Percentiles rank a stretch among this genome's conserved stretches.
Conservation (phyloP, 768 basidiomycete species). For the Boletus reticuloceps region DNA sequence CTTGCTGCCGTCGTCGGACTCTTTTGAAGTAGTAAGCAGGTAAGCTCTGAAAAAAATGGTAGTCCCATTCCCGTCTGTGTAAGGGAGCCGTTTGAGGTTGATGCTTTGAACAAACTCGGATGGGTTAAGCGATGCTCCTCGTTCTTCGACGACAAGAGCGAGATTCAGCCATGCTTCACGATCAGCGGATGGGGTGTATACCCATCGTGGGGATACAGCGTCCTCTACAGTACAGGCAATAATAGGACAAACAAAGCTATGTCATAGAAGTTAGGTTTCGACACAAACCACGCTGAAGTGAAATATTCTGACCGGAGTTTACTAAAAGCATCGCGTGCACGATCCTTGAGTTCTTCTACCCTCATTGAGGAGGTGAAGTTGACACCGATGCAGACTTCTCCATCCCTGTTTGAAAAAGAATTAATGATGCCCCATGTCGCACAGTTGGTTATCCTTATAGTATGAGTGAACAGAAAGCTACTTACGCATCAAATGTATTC, state of each 20-base stretch:
- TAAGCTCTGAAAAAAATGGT: conserved; percentile 7
- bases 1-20: neutral
- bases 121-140: conserved; percentile 12
- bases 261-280: too few relatives aligned
- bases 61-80: conserved; percentile 1
- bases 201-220: conserved; percentile 12
- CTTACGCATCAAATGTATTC: conserved; percentile 11
- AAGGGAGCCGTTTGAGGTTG: conserved; percentile 19
- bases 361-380: conserved; percentile 11
- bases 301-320: conserved; percentile 16
- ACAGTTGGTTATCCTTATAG: neutral
- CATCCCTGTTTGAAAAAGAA: conserved; percentile 3
- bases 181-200: conserved; percentile 23
- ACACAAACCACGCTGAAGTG: too few relatives aligned
- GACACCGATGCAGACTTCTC: conserved; percentile 18
- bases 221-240: conserved; percentile 16
- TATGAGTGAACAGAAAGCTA: neutral
- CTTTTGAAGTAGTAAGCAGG: conserved; percentile 8
- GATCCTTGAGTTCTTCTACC: conserved; percentile 3
- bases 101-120: conserved; percentile 16
- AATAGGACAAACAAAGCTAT: conserved; percentile 19
- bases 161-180: conserved; percentile 23
- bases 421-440: too few relatives aligned
- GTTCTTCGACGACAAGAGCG: conserved; percentile 15
- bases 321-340: conserved; percentile 12